Evolutionary conservation across 1,139 yeast species (phyloP), one percentile per base, ranked within the genome.

Genomic region (Taiozyma sp.): DNA sequence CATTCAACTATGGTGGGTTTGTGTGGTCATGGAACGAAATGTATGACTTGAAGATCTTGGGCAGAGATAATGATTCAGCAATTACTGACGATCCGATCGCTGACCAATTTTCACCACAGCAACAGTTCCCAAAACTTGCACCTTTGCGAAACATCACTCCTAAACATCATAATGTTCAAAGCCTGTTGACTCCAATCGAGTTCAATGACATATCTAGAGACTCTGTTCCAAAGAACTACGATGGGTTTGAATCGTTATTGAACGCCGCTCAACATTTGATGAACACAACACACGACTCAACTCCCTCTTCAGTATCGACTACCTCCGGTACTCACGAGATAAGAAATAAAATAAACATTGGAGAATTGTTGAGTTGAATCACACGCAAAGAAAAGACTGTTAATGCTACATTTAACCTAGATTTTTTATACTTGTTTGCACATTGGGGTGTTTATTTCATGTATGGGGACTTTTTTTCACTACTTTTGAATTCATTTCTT

Each of bases 1-100:
- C 30, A 10, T 62, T 60, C 45, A 58, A 58, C 39, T 62, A 60
- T 56, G 65, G 63, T 44, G 65, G 65, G 2, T 60, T 59, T 42
- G 54, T 59, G 9, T 62, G 65, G 65, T 48, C 54, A 28, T 62
- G 63, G 59, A 48, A 53, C 4, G 57, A 60, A 46, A 55, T 58
- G 4, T 54, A 58, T 44, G 56, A 56, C 41, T 45, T 60, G 34
- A 52, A 50, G 2, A 55, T 62, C 7, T 40, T 60, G 32, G 64
- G 63, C 1, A 54, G 52, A 38, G 60, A 60, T 32, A 6, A 22
- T 14, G 55, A 56, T 7, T 57, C 55, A 16, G 60, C 48, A 4
- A 36, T 52, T 1, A 19, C 48, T 12, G 56, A 52, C 10, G 52
- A 51, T 10, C 47, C 39, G n/a, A 24, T 38, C 2, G 7, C 4